These are phyloP conservation scores for Aspergillus heteromorphus DNA, from an alignment of 495 filamentous ascomycete species.

Conservation along the genomic window DNA sequence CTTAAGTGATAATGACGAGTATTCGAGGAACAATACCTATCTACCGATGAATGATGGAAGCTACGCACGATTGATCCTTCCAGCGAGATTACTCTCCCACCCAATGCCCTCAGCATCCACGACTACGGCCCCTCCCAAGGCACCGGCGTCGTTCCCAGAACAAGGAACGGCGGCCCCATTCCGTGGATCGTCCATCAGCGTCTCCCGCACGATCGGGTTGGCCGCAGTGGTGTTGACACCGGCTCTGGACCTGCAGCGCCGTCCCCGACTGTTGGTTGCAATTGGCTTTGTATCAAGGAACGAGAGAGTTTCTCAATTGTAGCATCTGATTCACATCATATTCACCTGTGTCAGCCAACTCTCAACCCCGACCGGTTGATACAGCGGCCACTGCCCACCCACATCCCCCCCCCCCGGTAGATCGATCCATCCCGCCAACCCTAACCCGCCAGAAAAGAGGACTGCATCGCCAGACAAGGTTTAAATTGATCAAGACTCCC, in stretches of 20 bases:
- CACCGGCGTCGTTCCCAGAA: constrained; percentile 13
- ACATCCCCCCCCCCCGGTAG: not conserved
- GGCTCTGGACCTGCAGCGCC: constrained; percentile 9
- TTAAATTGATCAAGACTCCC: constrained; percentile 14
- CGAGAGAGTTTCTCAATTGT: not conserved
- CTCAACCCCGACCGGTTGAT: not conserved
- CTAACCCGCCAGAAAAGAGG: not conserved
- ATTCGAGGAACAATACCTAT: not conserved
- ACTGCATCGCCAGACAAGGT: not conserved
- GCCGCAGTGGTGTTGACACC: constrained; percentile 15
- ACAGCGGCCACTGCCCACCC: not conserved
- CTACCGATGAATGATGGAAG: not conserved
- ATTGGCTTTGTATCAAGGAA: no score
- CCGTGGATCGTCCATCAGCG: constrained; percentile 19
- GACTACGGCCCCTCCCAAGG: not conserved
- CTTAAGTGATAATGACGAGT: not conserved
- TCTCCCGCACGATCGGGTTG: constrained; percentile 16
- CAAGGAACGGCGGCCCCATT: constrained; percentile 21
- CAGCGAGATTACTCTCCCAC: not conserved
- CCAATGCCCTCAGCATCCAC: not conserved
- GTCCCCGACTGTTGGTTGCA: not conserved
- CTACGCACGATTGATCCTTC: not conserved
- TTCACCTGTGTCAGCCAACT: not conserved
- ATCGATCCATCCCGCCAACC: not conserved
- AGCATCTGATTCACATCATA: not conserved